Percentiles rank a stretch among this genome's conserved stretches.
These are phyloP conservation scores for Gossypium davidsonii DNA, from an alignment of 441 rosid species.

Conservation along the genomic window DNA sequence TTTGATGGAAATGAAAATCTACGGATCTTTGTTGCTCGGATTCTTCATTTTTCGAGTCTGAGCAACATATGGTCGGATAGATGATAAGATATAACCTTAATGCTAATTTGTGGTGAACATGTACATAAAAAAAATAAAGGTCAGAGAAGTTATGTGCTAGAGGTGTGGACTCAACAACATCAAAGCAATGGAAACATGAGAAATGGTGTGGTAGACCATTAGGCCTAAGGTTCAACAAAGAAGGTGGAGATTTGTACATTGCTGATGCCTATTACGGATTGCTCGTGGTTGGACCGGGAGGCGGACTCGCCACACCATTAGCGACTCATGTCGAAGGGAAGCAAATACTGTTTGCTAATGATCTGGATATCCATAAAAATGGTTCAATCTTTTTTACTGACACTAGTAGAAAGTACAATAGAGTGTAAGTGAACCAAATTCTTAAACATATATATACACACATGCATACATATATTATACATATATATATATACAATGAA, in stretches of 20 bases:
- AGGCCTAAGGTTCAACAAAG: slow-evolving; percentile 68
- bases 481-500: not conserved
- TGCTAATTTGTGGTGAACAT: slow-evolving; percentile 11
- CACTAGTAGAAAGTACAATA: slow-evolving; percentile 78
- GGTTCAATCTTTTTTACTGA: slow-evolving; percentile 97
- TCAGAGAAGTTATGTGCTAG: slow-evolving; percentile 63
- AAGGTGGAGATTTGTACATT: slow-evolving; percentile 60
- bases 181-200: slow-evolving; percentile 91
- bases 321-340: slow-evolving; percentile 62
- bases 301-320: slow-evolving; percentile 70
- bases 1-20: not conserved
- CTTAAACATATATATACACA: not conserved
- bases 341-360: slow-evolving; percentile 85
- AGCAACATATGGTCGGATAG: not conserved
- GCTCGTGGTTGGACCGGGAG: slow-evolving; percentile 69
- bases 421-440: slow-evolving; percentile 49
- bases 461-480: too few relatives aligned
- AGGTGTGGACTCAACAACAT: slow-evolving; percentile 79
- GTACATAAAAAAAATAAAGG: slow-evolving; percentile 39
- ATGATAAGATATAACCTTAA: not conserved
- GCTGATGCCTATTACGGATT: slow-evolving; percentile 91
- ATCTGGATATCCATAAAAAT: slow-evolving; percentile 71
- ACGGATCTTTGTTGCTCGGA: not conserved
- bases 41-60: not conserved
- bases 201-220: slow-evolving; percentile 80